Evolutionary conservation across 371 early-diverging fungal genomes (phyloP).

Genomic region (Mortierella polycephala): DNA sequence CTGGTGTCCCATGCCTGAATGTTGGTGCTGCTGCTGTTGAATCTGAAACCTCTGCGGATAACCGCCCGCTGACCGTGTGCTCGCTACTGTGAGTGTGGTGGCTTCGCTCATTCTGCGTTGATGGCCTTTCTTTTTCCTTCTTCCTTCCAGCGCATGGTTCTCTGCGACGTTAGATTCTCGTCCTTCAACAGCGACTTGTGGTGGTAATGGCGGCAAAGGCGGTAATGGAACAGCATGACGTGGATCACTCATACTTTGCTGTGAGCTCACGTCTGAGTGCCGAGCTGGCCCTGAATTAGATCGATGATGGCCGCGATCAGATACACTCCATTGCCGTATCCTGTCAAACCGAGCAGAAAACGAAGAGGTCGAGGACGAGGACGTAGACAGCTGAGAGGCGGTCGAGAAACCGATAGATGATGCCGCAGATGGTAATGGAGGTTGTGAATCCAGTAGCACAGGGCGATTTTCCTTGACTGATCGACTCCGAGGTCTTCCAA

Average conservation of each 20-base stretch:
- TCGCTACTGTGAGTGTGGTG: conserved; percentile 20
- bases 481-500: conserved; percentile 38
- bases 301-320: no score
- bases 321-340: no score
- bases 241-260: no score
- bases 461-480: conserved; percentile 29
- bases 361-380: no score
- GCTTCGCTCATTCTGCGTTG: conserved; percentile 39
- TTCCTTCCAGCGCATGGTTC: neutral
- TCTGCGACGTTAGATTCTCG: neutral
- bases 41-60: conserved; percentile 16
- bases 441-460: neutral
- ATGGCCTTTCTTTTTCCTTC: conserved; percentile 26
- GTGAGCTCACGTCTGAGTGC: no score
- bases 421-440: neutral
- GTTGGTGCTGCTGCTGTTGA: neutral
- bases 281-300: no score
- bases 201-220: conserved; percentile 25
- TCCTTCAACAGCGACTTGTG: conserved; percentile 2
- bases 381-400: no score
- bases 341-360: no score
- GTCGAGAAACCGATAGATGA: neutral
- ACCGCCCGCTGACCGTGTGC: conserved; percentile 5
- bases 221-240: neutral
- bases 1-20: no score